These are phyloP conservation scores for Trichoderma sp. DNA, from an alignment of 2,329 filamentous ascomycete species.

Conservation along the genomic window DNA sequence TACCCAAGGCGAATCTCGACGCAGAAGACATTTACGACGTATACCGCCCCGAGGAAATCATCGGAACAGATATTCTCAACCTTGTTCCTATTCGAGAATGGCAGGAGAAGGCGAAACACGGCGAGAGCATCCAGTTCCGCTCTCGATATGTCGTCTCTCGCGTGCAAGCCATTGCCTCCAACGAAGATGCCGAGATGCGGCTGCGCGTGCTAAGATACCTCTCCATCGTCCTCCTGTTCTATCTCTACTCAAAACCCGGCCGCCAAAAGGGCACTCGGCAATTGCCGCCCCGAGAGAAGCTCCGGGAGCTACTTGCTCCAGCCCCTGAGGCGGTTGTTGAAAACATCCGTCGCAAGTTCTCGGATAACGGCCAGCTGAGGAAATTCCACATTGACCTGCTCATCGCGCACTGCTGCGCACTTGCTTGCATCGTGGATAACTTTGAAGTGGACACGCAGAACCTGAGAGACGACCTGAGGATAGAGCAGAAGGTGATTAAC, in stretches of 20 bases:
- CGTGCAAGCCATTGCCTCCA: conserved; percentile 53
- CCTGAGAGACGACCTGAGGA: conserved; percentile 67
- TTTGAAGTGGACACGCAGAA: conserved; percentile 70
- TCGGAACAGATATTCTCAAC: conserved; percentile 66
- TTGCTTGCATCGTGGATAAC: conserved; percentile 70
- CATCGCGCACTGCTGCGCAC: conserved; percentile 69
- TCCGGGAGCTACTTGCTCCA: conserved; percentile 55
- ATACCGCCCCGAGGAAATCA: conserved; percentile 64
- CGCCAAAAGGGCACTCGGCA: conserved; percentile 47
- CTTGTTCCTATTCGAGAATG: conserved; percentile 70
- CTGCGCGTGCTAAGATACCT: conserved; percentile 61
- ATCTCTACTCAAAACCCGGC: conserved; percentile 46
- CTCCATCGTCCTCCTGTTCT: conserved; percentile 55
- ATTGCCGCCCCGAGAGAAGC: conserved; percentile 61
- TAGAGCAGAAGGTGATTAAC: conserved; percentile 68
- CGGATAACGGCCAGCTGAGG: conserved; percentile 60
- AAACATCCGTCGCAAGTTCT: conserved; percentile 67
- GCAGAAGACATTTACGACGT: conserved; percentile 69
- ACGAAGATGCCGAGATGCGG: conserved; percentile 51
- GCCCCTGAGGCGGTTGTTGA: conserved; percentile 63
- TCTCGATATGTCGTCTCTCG: conserved; percentile 67
- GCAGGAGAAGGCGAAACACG: conserved; percentile 63
- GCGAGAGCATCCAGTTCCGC: conserved; percentile 54
- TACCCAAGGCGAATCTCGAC: conserved; percentile 66
- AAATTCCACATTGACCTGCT: conserved; percentile 72